Evolutionary conservation across 2,329 filamentous ascomycete species (phyloP).

Genomic region (Colletotrichum costaricense): DNA sequence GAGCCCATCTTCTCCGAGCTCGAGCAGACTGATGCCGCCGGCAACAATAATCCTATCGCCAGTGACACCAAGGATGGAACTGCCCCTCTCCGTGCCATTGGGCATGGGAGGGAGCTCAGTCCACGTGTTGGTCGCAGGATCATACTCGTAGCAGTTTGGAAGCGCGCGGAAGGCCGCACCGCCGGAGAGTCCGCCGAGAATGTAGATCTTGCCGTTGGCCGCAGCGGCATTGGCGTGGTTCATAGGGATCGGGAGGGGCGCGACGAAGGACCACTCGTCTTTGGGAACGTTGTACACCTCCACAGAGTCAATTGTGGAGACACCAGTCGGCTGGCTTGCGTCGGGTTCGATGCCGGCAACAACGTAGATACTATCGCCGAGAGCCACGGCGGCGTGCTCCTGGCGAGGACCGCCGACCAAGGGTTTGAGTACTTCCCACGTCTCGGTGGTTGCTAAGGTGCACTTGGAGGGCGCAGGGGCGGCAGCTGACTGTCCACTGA

Average conservation of each 20-base stretch:
- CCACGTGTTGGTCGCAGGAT: conserved; percentile 43
- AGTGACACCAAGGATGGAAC: conserved; percentile 46
- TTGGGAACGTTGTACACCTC: conserved; percentile 44
- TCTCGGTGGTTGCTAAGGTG: no score
- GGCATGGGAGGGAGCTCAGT: conserved; percentile 42
- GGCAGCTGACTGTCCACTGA: no score
- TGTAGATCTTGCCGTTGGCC: conserved; percentile 49
- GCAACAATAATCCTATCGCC: conserved; percentile 48
- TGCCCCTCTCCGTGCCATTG: conserved; percentile 42
- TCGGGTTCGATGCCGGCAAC: not conserved
- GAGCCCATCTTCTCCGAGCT: conserved; percentile 6
- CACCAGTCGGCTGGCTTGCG: conserved; percentile 20
- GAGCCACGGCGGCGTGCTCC: not conserved
- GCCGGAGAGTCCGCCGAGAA: conserved; percentile 49
- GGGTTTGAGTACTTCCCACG: no score
- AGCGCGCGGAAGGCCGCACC: conserved; percentile 42
- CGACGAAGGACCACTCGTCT: conserved; percentile 42
- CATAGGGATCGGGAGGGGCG: conserved; percentile 43
- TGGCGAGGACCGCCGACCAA: not conserved
- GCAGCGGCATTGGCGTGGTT: conserved; percentile 53
- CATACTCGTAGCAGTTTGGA: conserved; percentile 44
- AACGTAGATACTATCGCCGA: not conserved
- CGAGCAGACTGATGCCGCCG: conserved; percentile 47
- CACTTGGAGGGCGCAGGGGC: no score
- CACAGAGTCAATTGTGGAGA: conserved; percentile 41